These are phyloP conservation scores for Acacia melanoxylon DNA, from an alignment of 306 rosid species.

Conservation along the genomic window DNA sequence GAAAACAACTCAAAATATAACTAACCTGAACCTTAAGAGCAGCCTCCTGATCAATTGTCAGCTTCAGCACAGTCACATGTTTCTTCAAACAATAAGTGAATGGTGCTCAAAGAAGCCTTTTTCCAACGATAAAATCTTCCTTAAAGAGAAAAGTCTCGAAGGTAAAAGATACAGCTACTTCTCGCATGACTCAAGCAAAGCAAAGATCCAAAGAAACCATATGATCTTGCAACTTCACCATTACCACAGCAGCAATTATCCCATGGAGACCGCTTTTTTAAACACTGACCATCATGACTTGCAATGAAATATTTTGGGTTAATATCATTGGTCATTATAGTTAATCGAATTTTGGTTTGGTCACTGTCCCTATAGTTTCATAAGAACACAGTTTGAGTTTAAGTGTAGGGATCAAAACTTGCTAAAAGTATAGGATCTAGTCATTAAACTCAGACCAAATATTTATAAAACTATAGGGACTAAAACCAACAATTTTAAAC, in stretches of 20 bases:
- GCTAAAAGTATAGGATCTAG: too few species aligned
- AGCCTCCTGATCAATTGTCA: slow-evolving; percentile 87
- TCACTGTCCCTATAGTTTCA: too few species aligned
- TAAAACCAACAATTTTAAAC: too few species aligned
- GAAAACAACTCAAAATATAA: not conserved
- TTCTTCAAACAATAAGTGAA: slow-evolving; percentile 85
- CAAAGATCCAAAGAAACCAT: slow-evolving; percentile 66
- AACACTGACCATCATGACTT: slow-evolving; percentile 91
- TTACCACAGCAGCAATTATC: slow-evolving; percentile 98
- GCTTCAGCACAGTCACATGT: slow-evolving; percentile 93
- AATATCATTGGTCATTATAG: too few species aligned
- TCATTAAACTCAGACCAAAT: too few species aligned
- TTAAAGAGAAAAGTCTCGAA: slow-evolving; percentile 64
- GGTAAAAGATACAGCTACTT: slow-evolving; percentile 72
- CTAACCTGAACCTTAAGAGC: slow-evolving; percentile 96
- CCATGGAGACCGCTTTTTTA: slow-evolving; percentile 78
- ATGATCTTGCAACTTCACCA: slow-evolving; percentile 84
- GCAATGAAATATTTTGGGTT: slow-evolving; percentile 61
- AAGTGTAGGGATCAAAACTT: too few species aligned
- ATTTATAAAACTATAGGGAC: too few species aligned
- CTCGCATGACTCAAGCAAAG: slow-evolving; percentile 65
- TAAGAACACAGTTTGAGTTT: too few species aligned
- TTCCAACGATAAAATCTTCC: slow-evolving; percentile 91
- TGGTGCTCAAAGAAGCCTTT: slow-evolving; percentile 80
- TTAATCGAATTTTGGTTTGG: too few species aligned